Conservation (phyloP, 1,284 basidiomycete genomes). For the Anthracocystis walkeri region DNA sequence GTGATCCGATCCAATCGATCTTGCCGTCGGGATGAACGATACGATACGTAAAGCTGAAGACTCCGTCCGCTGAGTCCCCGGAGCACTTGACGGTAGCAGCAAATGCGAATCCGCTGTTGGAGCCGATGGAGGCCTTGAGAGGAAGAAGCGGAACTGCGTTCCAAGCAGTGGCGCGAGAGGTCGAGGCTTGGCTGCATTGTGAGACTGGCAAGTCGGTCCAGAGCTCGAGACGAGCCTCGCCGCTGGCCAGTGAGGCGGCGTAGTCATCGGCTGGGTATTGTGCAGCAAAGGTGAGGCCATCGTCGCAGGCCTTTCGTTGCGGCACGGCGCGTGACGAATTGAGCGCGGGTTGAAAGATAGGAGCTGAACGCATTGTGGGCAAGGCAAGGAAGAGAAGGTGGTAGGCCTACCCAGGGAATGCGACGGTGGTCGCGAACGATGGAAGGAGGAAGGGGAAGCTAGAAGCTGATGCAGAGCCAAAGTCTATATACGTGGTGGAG, state of each 20-base stretch:
- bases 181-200: slow-evolving; percentile 2
- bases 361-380: slow-evolving; percentile 25
- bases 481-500: neutral
- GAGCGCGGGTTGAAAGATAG: slow-evolving; percentile 32
- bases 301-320: slow-evolving; percentile 8
- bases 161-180: slow-evolving; percentile 25
- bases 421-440: neutral
- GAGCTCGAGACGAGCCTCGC: slow-evolving; percentile 36
- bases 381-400: neutral
- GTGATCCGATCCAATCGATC: slow-evolving; percentile 46
- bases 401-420: neutral
- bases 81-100: slow-evolving; percentile 24
- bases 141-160: slow-evolving; percentile 23
- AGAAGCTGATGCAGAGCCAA: neutral
- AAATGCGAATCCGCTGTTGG: slow-evolving; percentile 21
- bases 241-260: slow-evolving; percentile 22
- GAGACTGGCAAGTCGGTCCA: slow-evolving; percentile 37
- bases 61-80: slow-evolving; percentile 8
- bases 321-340: slow-evolving; percentile 16
- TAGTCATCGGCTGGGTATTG: slow-evolving; percentile 32
- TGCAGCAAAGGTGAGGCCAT: slow-evolving; percentile 31
- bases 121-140: slow-evolving; percentile 4
- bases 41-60: slow-evolving; percentile 42
- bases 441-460: neutral
- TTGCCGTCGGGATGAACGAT: slow-evolving; percentile 42